phyloP scores from a whole-genome alignment of 305 asterid genomes.

The Rubia tinctorum region DNA sequence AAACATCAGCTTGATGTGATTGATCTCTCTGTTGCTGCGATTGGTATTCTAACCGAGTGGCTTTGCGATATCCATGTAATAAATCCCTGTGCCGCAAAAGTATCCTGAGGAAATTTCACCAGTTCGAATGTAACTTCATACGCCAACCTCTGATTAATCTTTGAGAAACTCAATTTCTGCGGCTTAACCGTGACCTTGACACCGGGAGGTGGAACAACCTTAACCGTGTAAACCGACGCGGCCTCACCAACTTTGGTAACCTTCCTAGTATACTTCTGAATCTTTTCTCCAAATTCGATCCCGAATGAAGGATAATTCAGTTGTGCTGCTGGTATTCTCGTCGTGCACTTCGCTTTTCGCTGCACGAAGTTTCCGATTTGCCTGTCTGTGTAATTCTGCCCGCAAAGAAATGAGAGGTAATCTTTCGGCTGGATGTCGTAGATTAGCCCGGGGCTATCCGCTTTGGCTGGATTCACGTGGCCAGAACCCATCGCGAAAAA shows the following conservation, averaged over 20 bases:
- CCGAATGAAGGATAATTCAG: slow-evolving; percentile 52
- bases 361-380: slow-evolving; percentile 25
- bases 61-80: slow-evolving; percentile 36
- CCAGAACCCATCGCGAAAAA: slow-evolving; percentile 45
- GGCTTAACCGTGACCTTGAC: slow-evolving; percentile 29
- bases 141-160: slow-evolving; percentile 27
- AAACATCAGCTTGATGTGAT: neutral
- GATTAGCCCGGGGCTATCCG: slow-evolving; percentile 48
- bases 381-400: slow-evolving; percentile 35
- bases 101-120: neutral
- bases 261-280: neutral
- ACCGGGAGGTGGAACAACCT: slow-evolving; percentile 28
- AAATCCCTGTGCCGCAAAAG: slow-evolving; percentile 23
- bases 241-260: neutral
- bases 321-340: slow-evolving; percentile 31
- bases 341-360: slow-evolving; percentile 27
- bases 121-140: slow-evolving; percentile 35
- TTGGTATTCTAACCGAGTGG: slow-evolving; percentile 37
- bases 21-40: slow-evolving; percentile 12
- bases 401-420: slow-evolving; percentile 45
- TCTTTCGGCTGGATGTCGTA: slow-evolving; percentile 37
- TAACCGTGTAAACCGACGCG: slow-evolving; percentile 18
- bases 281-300: neutral
- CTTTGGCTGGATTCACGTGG: slow-evolving; percentile 45
- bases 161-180: slow-evolving; percentile 21